These are phyloP conservation scores for Cynanchum wilfordii DNA, from an alignment of 257 asterid species.

Conservation along the genomic window DNA sequence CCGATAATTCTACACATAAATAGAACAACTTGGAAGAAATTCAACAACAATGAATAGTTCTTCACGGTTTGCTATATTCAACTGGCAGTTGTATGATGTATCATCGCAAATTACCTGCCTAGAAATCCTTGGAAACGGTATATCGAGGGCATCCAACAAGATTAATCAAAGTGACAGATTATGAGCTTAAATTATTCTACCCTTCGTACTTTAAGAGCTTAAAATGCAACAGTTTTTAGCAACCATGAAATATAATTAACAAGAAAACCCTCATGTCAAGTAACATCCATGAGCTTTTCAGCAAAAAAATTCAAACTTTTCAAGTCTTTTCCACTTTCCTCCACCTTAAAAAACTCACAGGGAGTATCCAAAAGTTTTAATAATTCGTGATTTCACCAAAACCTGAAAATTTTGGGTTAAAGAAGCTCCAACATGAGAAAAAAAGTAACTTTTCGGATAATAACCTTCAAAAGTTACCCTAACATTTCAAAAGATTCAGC, in stretches of 20 bases:
- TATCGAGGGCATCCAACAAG: background rate
- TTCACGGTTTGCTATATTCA: background rate
- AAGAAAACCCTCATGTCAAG: too few species aligned
- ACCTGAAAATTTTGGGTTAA: background rate
- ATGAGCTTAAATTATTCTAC: too few species aligned
- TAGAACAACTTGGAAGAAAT: too few species aligned
- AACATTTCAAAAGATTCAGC: constrained; percentile 14
- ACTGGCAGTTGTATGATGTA: too few species aligned
- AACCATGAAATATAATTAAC: too few species aligned
- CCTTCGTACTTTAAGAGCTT: too few species aligned
- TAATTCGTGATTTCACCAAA: background rate
- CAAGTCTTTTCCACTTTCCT: background rate
- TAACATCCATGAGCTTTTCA: too few species aligned
- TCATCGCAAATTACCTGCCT: background rate
- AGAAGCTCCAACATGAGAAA: background rate
- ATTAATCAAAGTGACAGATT: too few species aligned
- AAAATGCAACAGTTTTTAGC: too few species aligned
- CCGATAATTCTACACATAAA: too few species aligned
- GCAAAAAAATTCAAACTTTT: background rate
- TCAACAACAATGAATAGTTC: background rate
- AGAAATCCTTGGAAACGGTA: background rate
- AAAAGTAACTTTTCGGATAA: constrained; percentile 21
- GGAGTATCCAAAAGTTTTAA: background rate
- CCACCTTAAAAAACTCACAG: background rate
- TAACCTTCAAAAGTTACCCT: constrained; percentile 8